Conservation (phyloP, 148 eudicot species). For the Chenopodium quinoa region DNA sequence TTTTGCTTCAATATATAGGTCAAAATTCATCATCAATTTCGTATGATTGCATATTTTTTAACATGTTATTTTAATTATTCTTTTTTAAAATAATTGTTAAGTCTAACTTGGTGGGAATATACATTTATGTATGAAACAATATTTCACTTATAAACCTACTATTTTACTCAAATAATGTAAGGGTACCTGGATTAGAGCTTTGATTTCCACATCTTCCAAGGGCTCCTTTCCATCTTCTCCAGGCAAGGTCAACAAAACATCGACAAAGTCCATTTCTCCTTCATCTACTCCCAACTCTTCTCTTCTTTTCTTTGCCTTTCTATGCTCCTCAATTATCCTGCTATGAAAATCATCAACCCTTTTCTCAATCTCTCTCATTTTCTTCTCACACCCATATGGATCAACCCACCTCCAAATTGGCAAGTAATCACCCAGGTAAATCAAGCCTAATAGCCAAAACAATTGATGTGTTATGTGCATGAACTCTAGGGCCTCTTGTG, state of each 20-base stretch:
- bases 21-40: no score
- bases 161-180: not conserved
- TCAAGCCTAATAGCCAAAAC: slow-evolving; percentile 81
- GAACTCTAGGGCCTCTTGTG: slow-evolving; percentile 82
- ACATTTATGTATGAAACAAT: no score
- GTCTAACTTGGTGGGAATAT: no score
- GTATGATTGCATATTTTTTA: no score
- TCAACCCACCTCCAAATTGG: slow-evolving; percentile 96
- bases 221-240: slow-evolving; percentile 80
- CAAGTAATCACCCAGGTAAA: slow-evolving; percentile 90
- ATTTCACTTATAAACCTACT: not conserved
- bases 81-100: no score
- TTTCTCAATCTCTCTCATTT: slow-evolving; percentile 91
- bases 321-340: slow-evolving; percentile 74
- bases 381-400: slow-evolving; percentile 83
- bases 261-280: slow-evolving; percentile 81
- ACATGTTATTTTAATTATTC: no score
- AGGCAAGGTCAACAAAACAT: slow-evolving; percentile 79
- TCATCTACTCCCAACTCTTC: slow-evolving; percentile 28
- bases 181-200: slow-evolving; percentile 87
- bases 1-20: no score
- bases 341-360: slow-evolving; percentile 86
- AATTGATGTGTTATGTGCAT: slow-evolving; percentile 93
- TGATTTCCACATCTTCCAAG: slow-evolving; percentile 81
- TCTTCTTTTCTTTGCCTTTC: slow-evolving; percentile 32